phyloP scores from a whole-genome alignment of 768 basidiomycete species.

The Terana coerulea region DNA sequence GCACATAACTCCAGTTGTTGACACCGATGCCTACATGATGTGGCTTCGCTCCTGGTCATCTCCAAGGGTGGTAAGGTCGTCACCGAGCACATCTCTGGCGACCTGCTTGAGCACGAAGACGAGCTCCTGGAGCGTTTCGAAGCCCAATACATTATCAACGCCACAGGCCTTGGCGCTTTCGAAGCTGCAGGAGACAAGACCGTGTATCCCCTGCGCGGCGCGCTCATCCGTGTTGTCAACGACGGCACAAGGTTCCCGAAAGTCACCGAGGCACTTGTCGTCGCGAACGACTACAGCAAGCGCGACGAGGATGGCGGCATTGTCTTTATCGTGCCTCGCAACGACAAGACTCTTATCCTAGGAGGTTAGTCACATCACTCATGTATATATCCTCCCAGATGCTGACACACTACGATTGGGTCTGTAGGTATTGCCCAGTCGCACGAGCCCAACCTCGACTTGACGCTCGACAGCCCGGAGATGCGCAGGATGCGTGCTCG shows the following conservation, averaged over 20 bases:
- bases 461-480: slow-evolving; percentile 18
- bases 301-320: slow-evolving; percentile 29
- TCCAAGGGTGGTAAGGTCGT: slow-evolving; percentile 28
- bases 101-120: slow-evolving; percentile 25
- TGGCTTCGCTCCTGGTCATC: slow-evolving; percentile 27
- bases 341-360: slow-evolving; percentile 33
- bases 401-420: background rate
- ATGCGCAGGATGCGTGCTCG: slow-evolving; percentile 16
- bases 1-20: slow-evolving; percentile 31
- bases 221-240: slow-evolving; percentile 27
- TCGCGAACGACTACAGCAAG: slow-evolving; percentile 29
- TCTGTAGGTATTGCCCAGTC: slow-evolving; percentile 18
- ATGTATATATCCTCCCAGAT: background rate
- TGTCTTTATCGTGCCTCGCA: slow-evolving; percentile 26
- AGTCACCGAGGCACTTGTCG: slow-evolving; percentile 30
- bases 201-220: slow-evolving; percentile 36
- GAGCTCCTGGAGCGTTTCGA: slow-evolving; percentile 24
- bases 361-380: too few species aligned
- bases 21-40: slow-evolving; percentile 34
- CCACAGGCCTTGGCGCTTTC: slow-evolving; percentile 30
- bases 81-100: slow-evolving; percentile 29
- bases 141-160: slow-evolving; percentile 33
- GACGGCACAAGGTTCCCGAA: slow-evolving; percentile 33
- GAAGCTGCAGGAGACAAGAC: slow-evolving; percentile 31
- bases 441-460: slow-evolving; percentile 16